These are phyloP conservation scores for Leptomonas seymouri DNA, from an alignment of 208 protist genomes.

Conservation along the genomic window DNA sequence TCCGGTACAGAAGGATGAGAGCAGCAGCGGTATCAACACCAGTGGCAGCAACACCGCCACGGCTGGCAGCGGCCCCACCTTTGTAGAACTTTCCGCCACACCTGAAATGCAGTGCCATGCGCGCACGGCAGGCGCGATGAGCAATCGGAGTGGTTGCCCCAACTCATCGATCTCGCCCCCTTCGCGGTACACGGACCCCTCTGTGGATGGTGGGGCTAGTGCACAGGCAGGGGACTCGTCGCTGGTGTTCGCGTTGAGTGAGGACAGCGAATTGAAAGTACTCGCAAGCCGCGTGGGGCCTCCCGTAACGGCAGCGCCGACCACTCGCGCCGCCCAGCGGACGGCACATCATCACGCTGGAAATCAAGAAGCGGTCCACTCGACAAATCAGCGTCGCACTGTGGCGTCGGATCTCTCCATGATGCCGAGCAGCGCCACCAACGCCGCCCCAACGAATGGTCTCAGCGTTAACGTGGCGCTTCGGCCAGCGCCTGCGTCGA, in stretches of 20 bases:
- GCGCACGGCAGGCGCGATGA: background rate
- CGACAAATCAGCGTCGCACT: background rate
- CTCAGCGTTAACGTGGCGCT: background rate
- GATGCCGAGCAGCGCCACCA: background rate
- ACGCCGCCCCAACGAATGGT: background rate
- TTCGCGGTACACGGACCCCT: background rate
- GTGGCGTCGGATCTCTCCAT: background rate
- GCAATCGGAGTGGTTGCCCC: background rate
- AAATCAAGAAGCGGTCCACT: background rate
- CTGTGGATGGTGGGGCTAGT: background rate
- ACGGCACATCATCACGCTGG: no score
- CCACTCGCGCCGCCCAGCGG: background rate
- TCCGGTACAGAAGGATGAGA: background rate
- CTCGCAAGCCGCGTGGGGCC: constrained; percentile 26
- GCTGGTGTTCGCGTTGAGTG: constrained; percentile 35
- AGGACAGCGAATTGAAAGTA: constrained; percentile 45
- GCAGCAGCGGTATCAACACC: background rate
- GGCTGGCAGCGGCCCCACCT: background rate
- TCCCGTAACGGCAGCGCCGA: background rate
- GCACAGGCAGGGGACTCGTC: constrained; percentile 22
- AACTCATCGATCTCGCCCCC: background rate
- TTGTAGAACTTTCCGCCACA: constrained; percentile 8
- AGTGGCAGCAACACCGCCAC: background rate
- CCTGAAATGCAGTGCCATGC: constrained; percentile 1
- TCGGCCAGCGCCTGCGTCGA: background rate